These are phyloP conservation scores for Mallotus repandus DNA, from an alignment of 441 rosid species.

Conservation along the genomic window DNA sequence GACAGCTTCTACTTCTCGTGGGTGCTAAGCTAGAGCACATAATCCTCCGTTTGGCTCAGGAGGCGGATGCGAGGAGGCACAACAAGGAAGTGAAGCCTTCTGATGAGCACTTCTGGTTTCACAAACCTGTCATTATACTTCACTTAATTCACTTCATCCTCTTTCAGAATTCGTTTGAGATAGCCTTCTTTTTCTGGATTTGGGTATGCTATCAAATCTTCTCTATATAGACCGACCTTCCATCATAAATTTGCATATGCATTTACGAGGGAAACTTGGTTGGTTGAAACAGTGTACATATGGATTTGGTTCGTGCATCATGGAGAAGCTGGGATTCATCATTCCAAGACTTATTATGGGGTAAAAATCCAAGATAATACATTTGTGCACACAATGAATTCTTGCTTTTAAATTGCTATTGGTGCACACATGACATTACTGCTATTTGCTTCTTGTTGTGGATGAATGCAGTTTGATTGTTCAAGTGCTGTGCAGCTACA, in stretches of 20 bases:
- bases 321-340: slow-evolving; percentile 61
- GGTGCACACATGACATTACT: not conserved
- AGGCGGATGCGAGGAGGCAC: slow-evolving; percentile 33
- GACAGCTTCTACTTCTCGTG: slow-evolving; percentile 69
- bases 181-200: slow-evolving; percentile 95
- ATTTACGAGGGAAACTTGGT: not conserved
- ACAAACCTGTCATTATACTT: slow-evolving; percentile 48
- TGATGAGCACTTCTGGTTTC: slow-evolving; percentile 77
- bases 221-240: not conserved
- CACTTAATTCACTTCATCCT: slow-evolving; percentile 77
- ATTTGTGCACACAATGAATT: no score
- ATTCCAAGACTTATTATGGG: slow-evolving; percentile 76
- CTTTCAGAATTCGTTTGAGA: slow-evolving; percentile 85
- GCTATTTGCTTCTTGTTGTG: not conserved
- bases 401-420: not conserved
- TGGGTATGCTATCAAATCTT: slow-evolving; percentile 45
- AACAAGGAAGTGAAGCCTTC: slow-evolving; percentile 60
- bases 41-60: slow-evolving; percentile 59
- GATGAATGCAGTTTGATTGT: slow-evolving; percentile 51
- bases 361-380: slow-evolving; percentile 30
- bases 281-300: slow-evolving; percentile 53
- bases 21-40: slow-evolving; percentile 80
- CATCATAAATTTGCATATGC: not conserved
- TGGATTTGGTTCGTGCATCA: slow-evolving; percentile 78
- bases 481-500: slow-evolving; percentile 90